These are phyloP conservation scores for Pyricularia sp. DNA, from an alignment of 2,329 filamentous ascomycete genomes.

Conservation along the genomic window DNA sequence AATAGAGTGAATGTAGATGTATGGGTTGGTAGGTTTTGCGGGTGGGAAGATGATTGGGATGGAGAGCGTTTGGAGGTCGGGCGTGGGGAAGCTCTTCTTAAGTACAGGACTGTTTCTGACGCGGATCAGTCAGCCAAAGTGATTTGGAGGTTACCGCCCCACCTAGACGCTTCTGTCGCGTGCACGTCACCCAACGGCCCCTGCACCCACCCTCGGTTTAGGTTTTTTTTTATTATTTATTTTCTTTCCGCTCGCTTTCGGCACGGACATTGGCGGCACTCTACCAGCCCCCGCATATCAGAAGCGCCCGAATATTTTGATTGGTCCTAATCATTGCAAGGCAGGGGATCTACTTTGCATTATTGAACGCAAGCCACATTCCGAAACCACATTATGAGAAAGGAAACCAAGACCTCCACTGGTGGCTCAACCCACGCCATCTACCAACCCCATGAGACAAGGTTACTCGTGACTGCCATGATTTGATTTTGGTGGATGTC, in stretches of 20 bases:
- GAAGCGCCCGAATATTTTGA: neutral
- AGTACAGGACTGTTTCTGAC: neutral
- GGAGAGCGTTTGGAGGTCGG: neutral
- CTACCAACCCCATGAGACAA: neutral
- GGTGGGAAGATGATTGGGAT: neutral
- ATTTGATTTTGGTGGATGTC: too few relatives aligned
- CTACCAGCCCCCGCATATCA: neutral
- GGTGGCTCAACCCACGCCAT: too few relatives aligned
- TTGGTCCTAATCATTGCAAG: neutral
- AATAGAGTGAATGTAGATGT: neutral
- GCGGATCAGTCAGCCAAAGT: neutral
- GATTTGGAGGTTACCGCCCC: neutral
- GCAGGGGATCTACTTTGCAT: neutral
- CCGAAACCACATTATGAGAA: neutral
- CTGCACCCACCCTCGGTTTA: neutral
- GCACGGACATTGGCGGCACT: neutral
- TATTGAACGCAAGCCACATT: neutral
- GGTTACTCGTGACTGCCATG: neutral
- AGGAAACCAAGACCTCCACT: too few relatives aligned
- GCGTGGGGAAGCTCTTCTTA: neutral
- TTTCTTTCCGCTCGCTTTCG: neutral
- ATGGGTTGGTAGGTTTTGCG: neutral
- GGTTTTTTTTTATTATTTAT: neutral
- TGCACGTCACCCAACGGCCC: neutral
- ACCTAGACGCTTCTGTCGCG: neutral